phyloP scores from a whole-genome alignment of 176 grass and related monocot species.

The Oryza glaberrima region DNA sequence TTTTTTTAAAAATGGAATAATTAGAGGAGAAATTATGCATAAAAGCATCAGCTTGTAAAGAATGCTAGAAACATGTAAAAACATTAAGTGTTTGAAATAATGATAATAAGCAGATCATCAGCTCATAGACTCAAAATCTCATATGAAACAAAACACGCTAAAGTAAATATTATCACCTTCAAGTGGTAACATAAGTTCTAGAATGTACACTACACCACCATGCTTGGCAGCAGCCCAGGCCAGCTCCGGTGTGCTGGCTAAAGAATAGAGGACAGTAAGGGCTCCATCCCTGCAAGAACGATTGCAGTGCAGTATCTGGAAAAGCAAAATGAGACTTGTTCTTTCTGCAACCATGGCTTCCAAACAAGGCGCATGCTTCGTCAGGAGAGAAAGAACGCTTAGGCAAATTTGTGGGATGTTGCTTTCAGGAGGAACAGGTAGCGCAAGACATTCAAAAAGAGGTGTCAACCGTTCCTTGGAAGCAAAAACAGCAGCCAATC shows the following conservation, averaged over 20 bases:
- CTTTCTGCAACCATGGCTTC: slow-evolving; percentile 99
- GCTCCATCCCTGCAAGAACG: slow-evolving; percentile 84
- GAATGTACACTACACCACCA: slow-evolving; percentile 96
- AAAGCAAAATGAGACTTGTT: slow-evolving; percentile 82
- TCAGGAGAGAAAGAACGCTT: slow-evolving; percentile 87
- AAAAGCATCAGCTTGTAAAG: slow-evolving; percentile 14
- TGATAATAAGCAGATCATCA: background rate
- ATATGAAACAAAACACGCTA: slow-evolving; percentile 9
- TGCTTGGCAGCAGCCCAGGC: slow-evolving; percentile 98
- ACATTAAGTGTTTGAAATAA: background rate
- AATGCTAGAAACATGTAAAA: slow-evolving; percentile 28
- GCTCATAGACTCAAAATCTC: background rate
- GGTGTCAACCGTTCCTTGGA: slow-evolving; percentile 81
- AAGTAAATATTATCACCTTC: slow-evolving; percentile 58
- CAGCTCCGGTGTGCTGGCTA: slow-evolving; percentile 91
- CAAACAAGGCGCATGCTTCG: slow-evolving; percentile 93
- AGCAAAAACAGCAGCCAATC: slow-evolving; percentile 83
- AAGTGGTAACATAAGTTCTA: slow-evolving; percentile 94
- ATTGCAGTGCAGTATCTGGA: slow-evolving; percentile 92
- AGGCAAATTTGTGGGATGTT: slow-evolving; percentile 92
- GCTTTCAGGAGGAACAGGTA: slow-evolving; percentile 71
- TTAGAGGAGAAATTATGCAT: background rate
- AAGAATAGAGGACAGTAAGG: slow-evolving; percentile 93
- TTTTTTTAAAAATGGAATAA: slow-evolving; percentile 17
- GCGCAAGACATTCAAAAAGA: slow-evolving; percentile 88